These are phyloP conservation scores for Phytophthora fragariae DNA, from an alignment of 352 stramenopile genomes.

Conservation along the genomic window DNA sequence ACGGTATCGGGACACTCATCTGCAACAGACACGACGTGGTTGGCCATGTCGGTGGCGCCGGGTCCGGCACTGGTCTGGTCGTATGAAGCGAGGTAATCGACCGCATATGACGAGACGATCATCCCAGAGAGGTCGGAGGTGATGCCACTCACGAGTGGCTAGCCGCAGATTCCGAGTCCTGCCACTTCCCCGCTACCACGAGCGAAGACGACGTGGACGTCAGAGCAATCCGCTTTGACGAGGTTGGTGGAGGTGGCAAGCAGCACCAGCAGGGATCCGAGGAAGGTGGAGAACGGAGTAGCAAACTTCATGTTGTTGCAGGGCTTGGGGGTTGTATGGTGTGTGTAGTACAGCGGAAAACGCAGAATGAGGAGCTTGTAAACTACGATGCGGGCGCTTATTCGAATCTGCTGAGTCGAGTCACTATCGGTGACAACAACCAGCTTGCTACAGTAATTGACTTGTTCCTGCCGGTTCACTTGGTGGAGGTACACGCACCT, in stretches of 20 bases:
- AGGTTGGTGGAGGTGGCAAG: conserved; percentile 1
- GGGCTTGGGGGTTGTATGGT: neutral
- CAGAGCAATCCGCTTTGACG: conserved; percentile 30
- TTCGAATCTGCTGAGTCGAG: neutral
- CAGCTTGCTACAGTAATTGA: conserved; percentile 14
- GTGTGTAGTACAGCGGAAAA: conserved; percentile 18
- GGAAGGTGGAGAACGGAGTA: neutral
- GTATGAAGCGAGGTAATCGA: conserved; percentile 39
- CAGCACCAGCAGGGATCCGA: conserved; percentile 1
- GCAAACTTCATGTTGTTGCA: conserved; percentile 1
- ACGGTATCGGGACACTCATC: conserved; percentile 38
- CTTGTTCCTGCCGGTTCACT: conserved; percentile 10
- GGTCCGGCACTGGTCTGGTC: conserved; percentile 39
- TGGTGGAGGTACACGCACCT: neutral
- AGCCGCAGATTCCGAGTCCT: conserved; percentile 43
- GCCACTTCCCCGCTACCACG: conserved; percentile 40
- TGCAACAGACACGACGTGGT: conserved; percentile 35
- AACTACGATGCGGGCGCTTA: neutral
- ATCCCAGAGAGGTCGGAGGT: conserved; percentile 37
- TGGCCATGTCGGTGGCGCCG: conserved; percentile 46
- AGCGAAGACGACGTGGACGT: conserved; percentile 45
- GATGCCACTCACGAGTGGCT: conserved; percentile 42
- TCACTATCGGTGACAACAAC: conserved; percentile 7
- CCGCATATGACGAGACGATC: conserved; percentile 45
- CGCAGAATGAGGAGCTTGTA: conserved; percentile 10